Evolutionary conservation across 2,329 filamentous ascomycete genomes (phyloP), one percentile per base, ranked within the genome.

Genomic region (Reticulascus tulasneorum): DNA sequence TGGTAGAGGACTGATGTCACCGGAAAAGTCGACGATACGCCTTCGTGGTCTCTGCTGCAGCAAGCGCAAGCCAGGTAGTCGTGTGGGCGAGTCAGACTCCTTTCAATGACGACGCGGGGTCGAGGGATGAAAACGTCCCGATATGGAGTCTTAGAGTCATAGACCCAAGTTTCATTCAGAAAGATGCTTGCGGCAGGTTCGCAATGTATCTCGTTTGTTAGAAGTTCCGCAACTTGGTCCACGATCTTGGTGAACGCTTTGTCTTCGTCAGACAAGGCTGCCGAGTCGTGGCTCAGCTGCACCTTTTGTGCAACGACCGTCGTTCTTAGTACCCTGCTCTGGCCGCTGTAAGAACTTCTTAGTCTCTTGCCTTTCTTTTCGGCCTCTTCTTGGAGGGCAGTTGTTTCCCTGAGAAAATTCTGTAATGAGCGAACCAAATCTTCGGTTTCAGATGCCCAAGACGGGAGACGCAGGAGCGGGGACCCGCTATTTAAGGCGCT

Each of bases 291-390:
- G 60, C 83, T 87, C 25, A 93, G 69, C 51, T 89, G 82, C 13
- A 93, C 85, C 54, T 86, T 85, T 53, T 91, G 85, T 12, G 85
- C 85, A 33, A 91, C 79, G 21, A 91, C 78, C 0, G 86, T 91
- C 2, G 86, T 87, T 28, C 87, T 74, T 25, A 87, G 62, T 27
- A 84, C 79, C 46, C 79, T 81, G 60, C 75, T 76, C 45, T 83
- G 81, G 9, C 83, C 73, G 48, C 82, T 82, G 57, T 93, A 85
- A 54, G 82, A 83, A 61, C 82, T 94, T 44, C 82, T 79, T 20
- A 94, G 69, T 5, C 69, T 60, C 23, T 64, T 66, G 9, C 68
- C 63, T n/a, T n/a, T n/a, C n/a, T n/a, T n/a, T n/a, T n/a, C n/a
- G n/a, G n/a, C n/a, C 5, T 64, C 54, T 28, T 64, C 58, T 29